These are phyloP conservation scores for Diplosphaera chodatii DNA, from an alignment of 139 green algal species.

Conservation along the genomic window DNA sequence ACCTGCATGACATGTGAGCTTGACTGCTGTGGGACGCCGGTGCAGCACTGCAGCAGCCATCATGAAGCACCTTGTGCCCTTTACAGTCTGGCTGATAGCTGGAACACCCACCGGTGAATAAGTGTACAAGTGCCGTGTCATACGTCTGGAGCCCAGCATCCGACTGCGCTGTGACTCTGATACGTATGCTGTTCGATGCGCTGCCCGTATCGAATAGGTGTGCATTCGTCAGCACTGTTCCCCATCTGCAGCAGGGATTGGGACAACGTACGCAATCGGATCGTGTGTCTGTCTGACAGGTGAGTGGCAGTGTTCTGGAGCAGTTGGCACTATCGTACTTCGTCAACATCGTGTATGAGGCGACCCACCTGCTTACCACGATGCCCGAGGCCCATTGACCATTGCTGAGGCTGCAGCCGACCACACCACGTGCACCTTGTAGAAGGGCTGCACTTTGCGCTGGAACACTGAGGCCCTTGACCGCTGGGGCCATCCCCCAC, in stretches of 20 bases:
- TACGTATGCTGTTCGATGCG: no score
- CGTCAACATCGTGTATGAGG: no score
- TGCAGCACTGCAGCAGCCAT: no score
- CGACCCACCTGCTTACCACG: constrained; percentile 25
- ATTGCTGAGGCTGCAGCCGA: neutral
- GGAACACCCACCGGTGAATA: neutral
- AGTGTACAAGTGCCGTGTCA: neutral
- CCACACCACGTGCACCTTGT: constrained; percentile 1
- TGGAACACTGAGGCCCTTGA: neutral
- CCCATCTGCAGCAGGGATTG: neutral
- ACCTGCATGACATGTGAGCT: no score
- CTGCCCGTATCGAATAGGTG: constrained; percentile 61
- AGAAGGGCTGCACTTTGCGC: constrained; percentile 17
- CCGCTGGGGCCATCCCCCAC: neutral
- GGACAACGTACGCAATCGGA: no score
- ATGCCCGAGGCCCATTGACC: constrained; percentile 62
- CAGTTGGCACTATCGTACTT: no score
- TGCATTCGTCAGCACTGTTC: constrained; percentile 74
- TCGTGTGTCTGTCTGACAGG: no score
- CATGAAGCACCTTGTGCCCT: no score
- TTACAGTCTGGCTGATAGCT: no score
- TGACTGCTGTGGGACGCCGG: no score
- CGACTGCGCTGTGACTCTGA: neutral
- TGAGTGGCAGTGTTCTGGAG: no score
- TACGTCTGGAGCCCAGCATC: neutral